Evolutionary conservation across 1,284 basidiomycete species (phyloP), one percentile per base, ranked within the genome.

Genomic region (Inonotus hispidus): DNA sequence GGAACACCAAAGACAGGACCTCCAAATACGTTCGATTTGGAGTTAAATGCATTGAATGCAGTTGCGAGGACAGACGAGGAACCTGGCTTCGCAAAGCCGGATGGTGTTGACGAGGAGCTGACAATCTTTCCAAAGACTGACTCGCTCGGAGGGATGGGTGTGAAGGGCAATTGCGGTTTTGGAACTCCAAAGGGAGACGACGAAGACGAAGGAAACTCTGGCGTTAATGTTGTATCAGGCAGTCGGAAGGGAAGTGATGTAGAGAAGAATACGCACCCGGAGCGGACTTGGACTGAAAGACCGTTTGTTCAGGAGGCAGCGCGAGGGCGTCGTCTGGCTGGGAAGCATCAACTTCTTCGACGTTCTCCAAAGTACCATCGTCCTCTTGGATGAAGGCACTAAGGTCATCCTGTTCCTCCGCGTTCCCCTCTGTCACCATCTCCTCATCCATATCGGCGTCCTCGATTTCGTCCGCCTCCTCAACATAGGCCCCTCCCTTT

Each of bases 21-120:
- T 4, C 72, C 71, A 63, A 79, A 72, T 1, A 64, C 63, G 32
- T 67, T 72, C 6, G 62, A 53, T 6, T 57, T 66, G 23, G 61
- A 25, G 11, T 29, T 21, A n/a, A 59, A 61, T n/a, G 41, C 29
- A 29, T 23, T 55, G 13, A 46, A 14, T 43, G 59, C 23, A 29
- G 13, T 45, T 6, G 53, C 59, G 47, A 62, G 60, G 8, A 56
- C 61, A 27, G 60, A 59, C 25, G 59, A 32, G 14, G 58, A 46
- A 19, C 45, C 27, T 38, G 19, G 16, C 2, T 41, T 54, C 19
- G 50, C 60, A 37, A 64, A 59, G 23, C 25, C 53, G 14, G 62
- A 56, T 21, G 60, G 50, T 5, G 50, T 53, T 11, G 60, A 58
- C n/a, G 62, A 25, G 32, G 54, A 58, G 8, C 62, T 47, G 27